These are phyloP conservation scores for Venturia carpophila DNA, from an alignment of 2,329 filamentous ascomycete species.

Conservation along the genomic window DNA sequence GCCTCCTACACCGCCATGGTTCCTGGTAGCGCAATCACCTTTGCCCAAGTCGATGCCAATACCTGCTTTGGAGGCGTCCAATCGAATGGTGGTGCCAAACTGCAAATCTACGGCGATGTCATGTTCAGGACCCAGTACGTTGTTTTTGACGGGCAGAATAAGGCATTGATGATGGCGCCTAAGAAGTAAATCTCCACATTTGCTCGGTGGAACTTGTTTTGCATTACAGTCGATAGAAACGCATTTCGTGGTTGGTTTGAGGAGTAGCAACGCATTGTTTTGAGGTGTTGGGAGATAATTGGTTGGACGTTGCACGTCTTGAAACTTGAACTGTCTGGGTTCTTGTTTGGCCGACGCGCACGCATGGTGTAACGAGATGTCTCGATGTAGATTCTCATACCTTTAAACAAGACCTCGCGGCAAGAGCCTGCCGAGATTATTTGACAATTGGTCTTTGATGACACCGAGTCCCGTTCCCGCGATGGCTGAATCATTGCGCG, in stretches of 20 bases:
- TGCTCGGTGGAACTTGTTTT: not conserved
- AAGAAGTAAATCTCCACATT: conserved; percentile 21
- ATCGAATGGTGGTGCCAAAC: conserved; percentile 42
- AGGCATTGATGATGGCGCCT: conserved; percentile 46
- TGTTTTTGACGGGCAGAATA: conserved; percentile 49
- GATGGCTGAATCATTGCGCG: no score
- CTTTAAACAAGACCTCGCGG: not conserved
- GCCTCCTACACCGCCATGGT: conserved; percentile 50
- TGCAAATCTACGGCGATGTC: conserved; percentile 58
- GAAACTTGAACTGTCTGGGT: not conserved
- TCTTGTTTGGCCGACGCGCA: not conserved
- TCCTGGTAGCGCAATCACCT: conserved; percentile 39
- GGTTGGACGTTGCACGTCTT: not conserved
- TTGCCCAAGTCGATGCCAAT: conserved; percentile 33
- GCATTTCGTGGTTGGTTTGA: not conserved
- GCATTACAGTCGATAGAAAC: not conserved
- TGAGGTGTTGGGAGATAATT: not conserved
- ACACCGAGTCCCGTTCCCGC: not conserved
- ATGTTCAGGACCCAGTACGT: conserved; percentile 55
- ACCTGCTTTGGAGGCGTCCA: conserved; percentile 64
- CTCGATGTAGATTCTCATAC: not conserved
- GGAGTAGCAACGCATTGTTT: not conserved
- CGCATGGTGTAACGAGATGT: not conserved
- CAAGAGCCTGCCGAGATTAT: conserved; percentile 9
- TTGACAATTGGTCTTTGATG: not conserved